Evolutionary conservation across 176 grass and related monocot species (phyloP), one percentile per base, ranked within the genome.

Genomic region (Aegilops tauschii): DNA sequence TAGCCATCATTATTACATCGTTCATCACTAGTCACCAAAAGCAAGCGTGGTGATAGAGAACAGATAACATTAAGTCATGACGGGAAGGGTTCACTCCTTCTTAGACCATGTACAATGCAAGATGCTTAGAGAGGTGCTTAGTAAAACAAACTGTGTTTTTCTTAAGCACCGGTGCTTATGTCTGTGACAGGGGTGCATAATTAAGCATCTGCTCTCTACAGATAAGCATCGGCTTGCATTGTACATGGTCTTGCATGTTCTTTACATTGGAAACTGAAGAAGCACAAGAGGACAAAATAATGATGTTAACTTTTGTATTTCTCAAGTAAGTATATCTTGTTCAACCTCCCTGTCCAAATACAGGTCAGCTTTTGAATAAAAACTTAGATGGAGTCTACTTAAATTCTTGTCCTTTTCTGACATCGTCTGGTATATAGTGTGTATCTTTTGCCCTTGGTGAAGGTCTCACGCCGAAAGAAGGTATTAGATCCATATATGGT

Each of bases 321-420:
- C 5, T 54, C 50, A 54, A 54, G 50, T 54, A 54, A 54, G 20
- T 40, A 63, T 68, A 63, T 83, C 73, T 40, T 17, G n/a, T 78
- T 50, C 66, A 21, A 29, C 49, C 2, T 65, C 50, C 50, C 16
- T 54, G 79, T 32, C 71, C 18, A 59, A 58, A 70, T 69, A 72
- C 12, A 70, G 16, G 80, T 83, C 80, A 78, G 69, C 80, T 78
- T 70, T 16, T 54, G 16, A 36, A 61, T 4, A 25, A 61, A 37
- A 76, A 35, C 71, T 62, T 20, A 34, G 5, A 49, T 49, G 12
- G 45, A 49, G 12, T 65, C 11, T 9, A 45, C 20, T 64, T 88
- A 61, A 88, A 20, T 69, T 35, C 45, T 78, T 5, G 73, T 83
- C 80, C 54, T 87, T 83, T 88, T 83, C 87, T 83, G 14, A 49